These are phyloP conservation scores for Fagus sylvatica DNA, from an alignment of 306 rosid genomes.

Conservation along the genomic window DNA sequence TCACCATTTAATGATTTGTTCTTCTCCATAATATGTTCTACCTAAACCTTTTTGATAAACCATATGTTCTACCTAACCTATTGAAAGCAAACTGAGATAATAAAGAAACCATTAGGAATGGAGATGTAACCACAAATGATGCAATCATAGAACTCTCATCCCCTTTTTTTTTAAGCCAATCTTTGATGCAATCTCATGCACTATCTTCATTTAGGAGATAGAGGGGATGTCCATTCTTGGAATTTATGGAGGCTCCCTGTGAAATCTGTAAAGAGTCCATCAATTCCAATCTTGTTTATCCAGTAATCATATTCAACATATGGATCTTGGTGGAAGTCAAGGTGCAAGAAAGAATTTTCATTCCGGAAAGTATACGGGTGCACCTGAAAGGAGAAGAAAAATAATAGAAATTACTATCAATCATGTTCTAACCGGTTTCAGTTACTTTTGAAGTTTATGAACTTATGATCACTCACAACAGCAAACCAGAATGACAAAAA, in stretches of 20 bases:
- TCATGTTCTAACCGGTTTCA: too few relatives aligned
- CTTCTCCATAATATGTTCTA: too few relatives aligned
- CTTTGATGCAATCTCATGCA: conserved; percentile 54
- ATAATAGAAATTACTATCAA: not conserved
- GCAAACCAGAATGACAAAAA: too few relatives aligned
- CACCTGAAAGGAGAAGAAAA: conserved; percentile 50
- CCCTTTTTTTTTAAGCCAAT: conserved; percentile 28
- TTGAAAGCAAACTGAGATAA: too few relatives aligned
- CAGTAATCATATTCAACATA: conserved; percentile 72
- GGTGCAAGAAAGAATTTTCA: conserved; percentile 58
- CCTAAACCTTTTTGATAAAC: too few relatives aligned
- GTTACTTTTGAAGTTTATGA: too few relatives aligned
- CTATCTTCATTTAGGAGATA: conserved; percentile 21
- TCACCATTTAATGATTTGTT: too few relatives aligned
- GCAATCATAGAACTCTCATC: not conserved
- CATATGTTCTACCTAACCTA: too few relatives aligned
- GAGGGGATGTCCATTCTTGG: conserved; percentile 53
- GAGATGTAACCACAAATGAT: not conserved
- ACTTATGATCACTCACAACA: too few relatives aligned
- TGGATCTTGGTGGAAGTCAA: conserved; percentile 74
- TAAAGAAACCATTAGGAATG: too few relatives aligned
- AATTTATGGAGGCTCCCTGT: conserved; percentile 72
- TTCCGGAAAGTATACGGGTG: conserved; percentile 92
- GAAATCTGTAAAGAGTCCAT: conserved; percentile 92
- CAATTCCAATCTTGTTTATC: conserved; percentile 76